Conservation (phyloP, 257 asterid genomes). For the Coffea canephora region DNA sequence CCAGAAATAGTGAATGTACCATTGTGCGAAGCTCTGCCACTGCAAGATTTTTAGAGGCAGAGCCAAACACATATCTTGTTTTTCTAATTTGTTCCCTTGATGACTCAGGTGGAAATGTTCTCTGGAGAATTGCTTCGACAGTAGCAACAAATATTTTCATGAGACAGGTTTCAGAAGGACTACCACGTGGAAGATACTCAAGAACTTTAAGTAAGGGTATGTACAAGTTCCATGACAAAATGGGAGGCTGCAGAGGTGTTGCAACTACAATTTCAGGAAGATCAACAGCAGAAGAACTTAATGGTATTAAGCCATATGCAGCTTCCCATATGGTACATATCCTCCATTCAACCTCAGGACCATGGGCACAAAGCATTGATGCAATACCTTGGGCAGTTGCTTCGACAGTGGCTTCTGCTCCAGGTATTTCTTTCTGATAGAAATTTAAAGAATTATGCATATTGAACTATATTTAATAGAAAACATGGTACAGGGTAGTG, state of each 20-base stretch:
- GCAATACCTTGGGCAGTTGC: constrained; percentile 99
- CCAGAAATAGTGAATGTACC: constrained; percentile 92
- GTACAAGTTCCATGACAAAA: constrained; percentile 90
- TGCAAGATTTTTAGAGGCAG: constrained; percentile 91
- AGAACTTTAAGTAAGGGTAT: constrained; percentile 94
- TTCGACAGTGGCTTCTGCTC: constrained; percentile 85
- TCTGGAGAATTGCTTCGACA: constrained; percentile 89
- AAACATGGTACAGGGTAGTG: constrained; percentile 10
- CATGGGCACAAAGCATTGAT: constrained; percentile 99
- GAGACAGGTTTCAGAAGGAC: constrained; percentile 97
- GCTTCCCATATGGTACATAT: constrained; percentile 99
- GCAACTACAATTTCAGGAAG: constrained; percentile 97
- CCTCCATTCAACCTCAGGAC: constrained; percentile 99
- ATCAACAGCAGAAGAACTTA: constrained; percentile 92
- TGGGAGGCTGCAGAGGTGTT: constrained; percentile 91
- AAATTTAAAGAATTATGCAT: constrained; percentile 6
- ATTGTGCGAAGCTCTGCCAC: constrained; percentile 96
- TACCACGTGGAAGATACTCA: constrained; percentile 97
- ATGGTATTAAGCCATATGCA: constrained; percentile 94
- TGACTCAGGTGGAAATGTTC: constrained; percentile 90
- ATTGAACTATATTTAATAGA: constrained; percentile 4
- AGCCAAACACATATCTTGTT: constrained; percentile 69
- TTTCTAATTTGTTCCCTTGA: constrained; percentile 76
- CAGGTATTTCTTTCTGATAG: constrained; percentile 73
- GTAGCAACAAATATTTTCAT: constrained; percentile 99